Evolutionary conservation across 345 rosid genomes (phyloP), one percentile per base, ranked within the genome.

Genomic region (Kandelia obovata): DNA sequence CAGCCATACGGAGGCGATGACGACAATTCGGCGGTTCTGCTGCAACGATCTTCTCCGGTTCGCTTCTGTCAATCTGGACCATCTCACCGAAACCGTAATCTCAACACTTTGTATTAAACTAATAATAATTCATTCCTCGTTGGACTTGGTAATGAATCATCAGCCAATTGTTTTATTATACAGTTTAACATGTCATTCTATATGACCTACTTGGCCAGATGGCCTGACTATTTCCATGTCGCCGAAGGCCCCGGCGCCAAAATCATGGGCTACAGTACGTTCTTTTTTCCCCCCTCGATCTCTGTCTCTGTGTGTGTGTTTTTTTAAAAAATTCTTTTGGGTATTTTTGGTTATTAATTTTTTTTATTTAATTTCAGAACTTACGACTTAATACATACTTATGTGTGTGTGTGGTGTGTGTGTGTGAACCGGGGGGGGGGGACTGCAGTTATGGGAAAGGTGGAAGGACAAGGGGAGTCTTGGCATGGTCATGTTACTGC

Each of bases 401-500:
- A 28, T 3, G 30, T 28, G 30, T 28, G 30, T 28, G 30, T 28
- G 30, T 28, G 30, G 11, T 32, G 58, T 63, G 63, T 77, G 70
- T 37, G 0, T 37, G 2, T 7, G 0, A 1, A 7, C 39, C 39
- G 10, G 9, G 10, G 39, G 9, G 39, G 9, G 10, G 39, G 9
- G 39, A 28, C 66, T 77, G 69, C 83, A 89, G 98, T 90, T 58
- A 92, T 96, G 98, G 97, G 97, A 39, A 92, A 96, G 73, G 95
- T 90, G 26, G 97, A 92, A 86, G 99, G 97, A 63, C 97, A 90
- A 31, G 99, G 98, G 64, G 98, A 92, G 77, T 92, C 96, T 7
- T 96, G 98, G 98, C 98, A 96, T 68, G 98, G 99, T 52, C 99
- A 89, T 74, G 98, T 92, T 20, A 96, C 97, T 19, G 99, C 98